Evolutionary conservation across 805 yeast genomes (phyloP).

Genomic region (Starmerella sirachaensis): DNA sequence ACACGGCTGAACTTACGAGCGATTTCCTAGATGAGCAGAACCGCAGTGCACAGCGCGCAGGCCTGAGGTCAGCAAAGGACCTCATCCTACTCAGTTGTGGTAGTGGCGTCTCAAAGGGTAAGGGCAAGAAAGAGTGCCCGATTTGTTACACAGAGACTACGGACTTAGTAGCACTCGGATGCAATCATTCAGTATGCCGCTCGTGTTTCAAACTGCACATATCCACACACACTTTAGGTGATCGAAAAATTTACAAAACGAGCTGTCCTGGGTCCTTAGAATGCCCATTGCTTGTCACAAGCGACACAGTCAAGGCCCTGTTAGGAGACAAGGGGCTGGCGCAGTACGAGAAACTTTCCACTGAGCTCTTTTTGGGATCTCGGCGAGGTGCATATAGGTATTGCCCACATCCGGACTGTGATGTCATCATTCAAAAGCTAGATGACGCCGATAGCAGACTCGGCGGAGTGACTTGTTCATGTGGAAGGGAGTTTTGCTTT

Average conservation of each 20-base stretch:
- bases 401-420: slow-evolving; percentile 22
- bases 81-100: slow-evolving; percentile 1
- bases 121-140: slow-evolving; percentile 11
- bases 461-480: slow-evolving; percentile 45
- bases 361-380: slow-evolving; percentile 7
- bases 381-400: slow-evolving; percentile 4
- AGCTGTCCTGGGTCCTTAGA: slow-evolving; percentile 51
- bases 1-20: slow-evolving; percentile 6
- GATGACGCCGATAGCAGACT: slow-evolving; percentile 41
- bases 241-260: slow-evolving; percentile 32
- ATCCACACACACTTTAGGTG: slow-evolving; percentile 31
- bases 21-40: slow-evolving; percentile 6
- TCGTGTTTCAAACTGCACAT: slow-evolving; percentile 58
- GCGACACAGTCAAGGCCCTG: slow-evolving; percentile 20
- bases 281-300: slow-evolving; percentile 35
- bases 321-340: background rate
- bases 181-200: slow-evolving; percentile 61
- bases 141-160: slow-evolving; percentile 2
- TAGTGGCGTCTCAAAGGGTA: slow-evolving; percentile 8
- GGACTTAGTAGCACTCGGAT: slow-evolving; percentile 32
- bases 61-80: background rate
- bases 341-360: slow-evolving; percentile 2
- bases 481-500: slow-evolving; percentile 66
- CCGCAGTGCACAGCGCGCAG: slow-evolving; percentile 4
- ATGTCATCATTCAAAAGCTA: slow-evolving; percentile 29